Conservation (phyloP, 1,284 basidiomycete genomes). For the Cryptococcus sp. region DNA sequence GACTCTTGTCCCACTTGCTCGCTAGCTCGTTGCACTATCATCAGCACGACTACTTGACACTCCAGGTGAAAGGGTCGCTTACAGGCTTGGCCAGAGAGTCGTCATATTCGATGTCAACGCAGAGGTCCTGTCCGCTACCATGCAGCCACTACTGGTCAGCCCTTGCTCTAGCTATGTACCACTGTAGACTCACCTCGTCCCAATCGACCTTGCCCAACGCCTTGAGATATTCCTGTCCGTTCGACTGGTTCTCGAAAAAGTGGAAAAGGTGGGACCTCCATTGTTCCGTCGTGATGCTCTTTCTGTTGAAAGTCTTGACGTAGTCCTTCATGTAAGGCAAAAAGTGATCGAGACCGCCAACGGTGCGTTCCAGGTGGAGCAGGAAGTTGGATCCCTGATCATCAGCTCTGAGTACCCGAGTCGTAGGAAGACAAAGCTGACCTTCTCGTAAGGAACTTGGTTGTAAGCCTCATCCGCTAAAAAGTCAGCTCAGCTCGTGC, state of each 20-base stretch:
- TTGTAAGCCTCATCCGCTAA: slow-evolving; percentile 71
- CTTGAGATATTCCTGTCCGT: slow-evolving; percentile 60
- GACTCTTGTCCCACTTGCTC: slow-evolving; percentile 65
- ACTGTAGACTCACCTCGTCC: slow-evolving; percentile 53
- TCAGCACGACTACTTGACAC: slow-evolving; percentile 3
- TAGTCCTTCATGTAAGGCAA: slow-evolving; percentile 67
- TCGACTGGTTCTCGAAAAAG: slow-evolving; percentile 58
- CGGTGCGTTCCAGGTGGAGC: slow-evolving; percentile 61
- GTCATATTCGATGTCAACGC: slow-evolving; percentile 78
- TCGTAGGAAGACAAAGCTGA: neutral
- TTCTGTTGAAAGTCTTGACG: slow-evolving; percentile 51
- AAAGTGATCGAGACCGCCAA: slow-evolving; percentile 84
- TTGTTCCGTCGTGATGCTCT: slow-evolving; percentile 78
- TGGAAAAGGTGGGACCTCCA: slow-evolving; percentile 80
- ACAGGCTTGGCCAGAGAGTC: slow-evolving; percentile 61
- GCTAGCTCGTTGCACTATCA: slow-evolving; percentile 57
- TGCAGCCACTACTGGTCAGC: slow-evolving; percentile 59
- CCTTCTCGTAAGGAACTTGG: slow-evolving; percentile 67
- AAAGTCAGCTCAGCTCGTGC: slow-evolving; percentile 5
- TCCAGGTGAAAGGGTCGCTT: slow-evolving; percentile 3
- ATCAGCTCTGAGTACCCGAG: slow-evolving; percentile 2
- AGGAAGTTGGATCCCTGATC: slow-evolving; percentile 61
- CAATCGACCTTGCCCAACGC: slow-evolving; percentile 71
- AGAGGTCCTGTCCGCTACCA: slow-evolving; percentile 72
- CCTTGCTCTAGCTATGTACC: slow-evolving; percentile 22